Evolutionary conservation across 2,329 filamentous ascomycete genomes (phyloP), one percentile per base, ranked within the genome.

Genomic region (Cryphonectria japonica): DNA sequence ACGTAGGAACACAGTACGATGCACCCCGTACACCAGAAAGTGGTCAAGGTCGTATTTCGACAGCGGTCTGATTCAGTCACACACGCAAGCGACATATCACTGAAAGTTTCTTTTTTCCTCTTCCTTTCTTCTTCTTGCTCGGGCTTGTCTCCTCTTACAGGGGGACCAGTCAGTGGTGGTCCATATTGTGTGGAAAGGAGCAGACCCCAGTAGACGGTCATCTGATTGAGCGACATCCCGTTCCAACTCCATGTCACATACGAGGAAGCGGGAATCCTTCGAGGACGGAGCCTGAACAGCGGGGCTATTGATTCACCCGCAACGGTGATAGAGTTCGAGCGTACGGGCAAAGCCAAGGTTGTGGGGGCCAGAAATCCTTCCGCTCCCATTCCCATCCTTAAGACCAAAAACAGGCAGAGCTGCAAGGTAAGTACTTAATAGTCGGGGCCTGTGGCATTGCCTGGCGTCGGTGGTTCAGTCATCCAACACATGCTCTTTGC

Each of bases 11-110:
- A 59, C 54, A 59, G 54, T 59, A 59, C 26, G 29, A 16, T 16
- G 54, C 13, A 16, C 54, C 54, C 54, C 54, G 54, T 59, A 32
- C 26, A 19, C 54, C 54, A 32, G 14, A 59, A 32, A 19, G 29
- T 29, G 54, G 26, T 32, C 54, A 32, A 32, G 26, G 54, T 59
- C 54, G 54, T 59, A 59, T 59, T 34, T 32, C 13, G 54, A 19
- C 54, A 59, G 54, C 54, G 26, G 26, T 59, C 54, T 59, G 54
- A 59, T 59, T 59, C 54, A 59, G 11, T 59, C 54, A 59, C 54
- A 29, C 52, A 14, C 52, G n/a, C 52, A 57, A 32, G 52, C 26
- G 52, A 50, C 43, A 19, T 19, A 22, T 50, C 43, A 50, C 43
- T 22, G 8, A 50, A 50, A 2, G 22, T 50, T 39, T 39, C 37